A percentile compares a stretch with the other conserved stretches of the same genome.
These are phyloP conservation scores for Phytophthora megakarya DNA, from an alignment of 352 stramenopile genomes.

Conservation along the genomic window DNA sequence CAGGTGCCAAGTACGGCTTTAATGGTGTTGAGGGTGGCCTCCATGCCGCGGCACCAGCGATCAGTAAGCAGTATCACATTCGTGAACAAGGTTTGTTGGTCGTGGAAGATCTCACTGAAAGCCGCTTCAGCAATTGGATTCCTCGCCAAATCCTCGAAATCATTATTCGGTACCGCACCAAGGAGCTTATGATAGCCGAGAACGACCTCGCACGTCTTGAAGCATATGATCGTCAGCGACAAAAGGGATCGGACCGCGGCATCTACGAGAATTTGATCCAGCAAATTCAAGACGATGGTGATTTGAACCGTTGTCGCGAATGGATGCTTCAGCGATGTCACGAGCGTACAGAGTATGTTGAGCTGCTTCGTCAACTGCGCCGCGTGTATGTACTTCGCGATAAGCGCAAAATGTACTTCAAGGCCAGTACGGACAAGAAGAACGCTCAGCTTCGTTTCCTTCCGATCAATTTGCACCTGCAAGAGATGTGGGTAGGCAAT, in stretches of 20 bases:
- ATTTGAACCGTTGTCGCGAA: conserved; percentile 81
- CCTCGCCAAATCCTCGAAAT: conserved; percentile 83
- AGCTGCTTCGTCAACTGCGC: conserved; percentile 63
- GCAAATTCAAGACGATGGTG: conserved; percentile 87
- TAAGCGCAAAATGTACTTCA: conserved; percentile 83
- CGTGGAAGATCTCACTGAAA: conserved; percentile 84
- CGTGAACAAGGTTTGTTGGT: conserved; percentile 81
- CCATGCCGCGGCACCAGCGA: conserved; percentile 52
- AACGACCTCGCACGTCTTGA: conserved; percentile 79
- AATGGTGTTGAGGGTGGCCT: conserved; percentile 60
- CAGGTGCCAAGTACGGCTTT: conserved; percentile 67
- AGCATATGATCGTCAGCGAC: conserved; percentile 73
- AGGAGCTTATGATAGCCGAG: conserved; percentile 75
- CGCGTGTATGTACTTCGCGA: conserved; percentile 74
- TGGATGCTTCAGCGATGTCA: conserved; percentile 81
- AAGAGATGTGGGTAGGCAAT: conserved; percentile 87
- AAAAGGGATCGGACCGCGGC: conserved; percentile 79
- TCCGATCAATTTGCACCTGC: conserved; percentile 84
- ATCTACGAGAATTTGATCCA: conserved; percentile 91
- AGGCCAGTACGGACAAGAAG: conserved; percentile 88
- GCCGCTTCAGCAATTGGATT: conserved; percentile 84
- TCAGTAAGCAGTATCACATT: conserved; percentile 89
- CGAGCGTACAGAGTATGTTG: conserved; percentile 73
- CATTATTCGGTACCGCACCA: conserved; percentile 76
- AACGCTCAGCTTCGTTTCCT: conserved; percentile 78